Base-by-base conservation (phyloP, 2,329 filamentous ascomycete species). In the Sarocladiaceae sp. region DNA sequence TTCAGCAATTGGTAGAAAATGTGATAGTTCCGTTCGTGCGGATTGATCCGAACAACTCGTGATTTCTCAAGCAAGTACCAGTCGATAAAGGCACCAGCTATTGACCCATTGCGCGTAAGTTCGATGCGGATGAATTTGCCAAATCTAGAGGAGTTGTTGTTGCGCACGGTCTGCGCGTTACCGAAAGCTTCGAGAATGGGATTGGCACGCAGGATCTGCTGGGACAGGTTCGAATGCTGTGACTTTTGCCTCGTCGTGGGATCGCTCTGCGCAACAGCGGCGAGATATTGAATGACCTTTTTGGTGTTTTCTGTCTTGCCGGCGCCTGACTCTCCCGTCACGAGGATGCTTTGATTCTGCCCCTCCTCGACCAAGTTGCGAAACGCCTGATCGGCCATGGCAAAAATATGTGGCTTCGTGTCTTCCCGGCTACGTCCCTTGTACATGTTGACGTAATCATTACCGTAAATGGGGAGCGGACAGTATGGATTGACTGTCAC, bases 291-390 rank as follows among this genome's bases (percentile, higher is more conserved):
- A 45, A 98, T 98, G 54, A 98, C 93, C 63, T 98, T 98, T 61
- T 98, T 98, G 13, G 93, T 98, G 61, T 98, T 98, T 62, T 98
- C 93, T 0, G 93, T 98, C 69, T 98, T 98, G 55, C 93, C 93
- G 26, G 93, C 93, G 59, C 93, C 93, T 15, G 93, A 98, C 68
- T 98, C 93, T 65, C 93, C 93, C 3, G 93, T 98, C 18, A 98
- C 94, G 43, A 98, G 73, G 55, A 98, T 98, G 57, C 91, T 97
- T 66, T 98, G 93, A 55, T 98, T 97, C 52, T 89, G 76, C 32
- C 90, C 90, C 64, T 97, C 93, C 44, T 96, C 90, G 0, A 98
- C 88, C 24, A 98, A 71, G 57, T 95, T 97, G 13, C 93, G 81
- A 64, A 97, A 98, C 1, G 94, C 93, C 59, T 94, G 85, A 61